phyloP scores from a whole-genome alignment of 1,284 basidiomycete species.

The Cystobasidium slooffiae region DNA sequence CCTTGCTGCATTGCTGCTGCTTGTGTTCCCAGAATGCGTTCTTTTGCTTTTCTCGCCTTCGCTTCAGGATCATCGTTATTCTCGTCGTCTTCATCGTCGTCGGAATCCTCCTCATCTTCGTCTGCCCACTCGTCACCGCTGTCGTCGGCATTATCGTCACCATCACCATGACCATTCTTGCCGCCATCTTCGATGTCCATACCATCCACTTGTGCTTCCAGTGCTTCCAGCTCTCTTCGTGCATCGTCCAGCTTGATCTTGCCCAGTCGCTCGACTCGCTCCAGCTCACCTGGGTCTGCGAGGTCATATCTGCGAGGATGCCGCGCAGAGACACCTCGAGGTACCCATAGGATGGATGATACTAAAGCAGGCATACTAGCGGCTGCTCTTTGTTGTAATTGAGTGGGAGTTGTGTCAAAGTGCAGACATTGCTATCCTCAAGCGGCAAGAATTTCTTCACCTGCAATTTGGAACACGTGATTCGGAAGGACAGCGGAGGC shows the following conservation, averaged over 20 bases:
- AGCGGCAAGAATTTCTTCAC: slow-evolving; percentile 5
- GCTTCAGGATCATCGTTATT: slow-evolving; percentile 61
- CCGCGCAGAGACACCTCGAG: slow-evolving; percentile 73
- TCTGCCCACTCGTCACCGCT: slow-evolving; percentile 61
- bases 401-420: no score
- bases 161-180: slow-evolving; percentile 58
- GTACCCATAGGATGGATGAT: slow-evolving; percentile 72
- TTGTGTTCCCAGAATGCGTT: slow-evolving; percentile 18
- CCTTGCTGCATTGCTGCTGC: slow-evolving; percentile 8
- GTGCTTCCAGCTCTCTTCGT: slow-evolving; percentile 77
- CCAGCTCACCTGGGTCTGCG: slow-evolving; percentile 80
- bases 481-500: neutral
- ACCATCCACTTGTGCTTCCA: slow-evolving; percentile 75
- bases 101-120: slow-evolving; percentile 56
- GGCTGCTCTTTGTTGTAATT: neutral
- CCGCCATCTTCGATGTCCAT: slow-evolving; percentile 66
- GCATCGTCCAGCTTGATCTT: slow-evolving; percentile 87
- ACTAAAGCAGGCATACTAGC: slow-evolving; percentile 57
- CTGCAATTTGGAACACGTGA: neutral
- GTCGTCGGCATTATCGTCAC: slow-evolving; percentile 37
- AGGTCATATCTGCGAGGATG: slow-evolving; percentile 88
- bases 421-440: no score
- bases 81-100: slow-evolving; percentile 60
- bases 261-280: slow-evolving; percentile 85
- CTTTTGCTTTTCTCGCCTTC: slow-evolving; percentile 50